phyloP scores from a whole-genome alignment of 441 rosid genomes.

The Populus tomentosa region DNA sequence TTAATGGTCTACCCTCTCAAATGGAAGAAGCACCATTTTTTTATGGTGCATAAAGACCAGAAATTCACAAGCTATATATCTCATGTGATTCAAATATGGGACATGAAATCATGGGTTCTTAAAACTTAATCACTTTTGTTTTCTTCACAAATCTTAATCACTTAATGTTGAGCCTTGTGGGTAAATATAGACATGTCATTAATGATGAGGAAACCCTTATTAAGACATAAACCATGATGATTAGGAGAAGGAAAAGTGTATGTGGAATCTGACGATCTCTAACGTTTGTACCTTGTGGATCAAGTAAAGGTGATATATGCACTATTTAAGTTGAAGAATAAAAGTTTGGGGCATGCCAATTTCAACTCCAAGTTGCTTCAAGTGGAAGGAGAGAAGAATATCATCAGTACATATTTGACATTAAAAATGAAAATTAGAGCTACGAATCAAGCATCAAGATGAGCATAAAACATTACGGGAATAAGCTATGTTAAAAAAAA shows the following conservation, averaged over 20 bases:
- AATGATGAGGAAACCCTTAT: not conserved
- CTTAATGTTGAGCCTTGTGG: not conserved
- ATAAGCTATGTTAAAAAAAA: not conserved
- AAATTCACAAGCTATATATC: too few species aligned
- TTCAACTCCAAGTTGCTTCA: constrained; percentile 16
- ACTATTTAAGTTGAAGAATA: constrained; percentile 18
- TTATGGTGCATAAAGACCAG: not conserved
- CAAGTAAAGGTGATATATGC: not conserved
- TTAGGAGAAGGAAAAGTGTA: constrained; percentile 20
- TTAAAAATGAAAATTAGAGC: not conserved
- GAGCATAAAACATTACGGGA: not conserved
- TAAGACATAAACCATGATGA: not conserved
- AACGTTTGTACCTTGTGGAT: not conserved
- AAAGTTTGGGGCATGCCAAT: not conserved
- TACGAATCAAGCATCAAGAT: not conserved
- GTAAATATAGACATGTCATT: not conserved
- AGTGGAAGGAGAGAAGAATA: constrained; percentile 19
- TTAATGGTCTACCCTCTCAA: not conserved
- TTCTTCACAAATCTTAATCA: not conserved
- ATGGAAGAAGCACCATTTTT: not conserved
- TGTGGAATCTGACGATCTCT: constrained; percentile 23
- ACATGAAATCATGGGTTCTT: not conserved
- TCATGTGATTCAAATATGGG: too few species aligned
- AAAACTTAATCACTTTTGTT: not conserved
- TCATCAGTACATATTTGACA: not conserved